Percentiles rank a stretch among this genome's conserved stretches.
These are phyloP conservation scores for Globisporangium apiculatum DNA, from an alignment of 352 stramenopile species.

Conservation along the genomic window DNA sequence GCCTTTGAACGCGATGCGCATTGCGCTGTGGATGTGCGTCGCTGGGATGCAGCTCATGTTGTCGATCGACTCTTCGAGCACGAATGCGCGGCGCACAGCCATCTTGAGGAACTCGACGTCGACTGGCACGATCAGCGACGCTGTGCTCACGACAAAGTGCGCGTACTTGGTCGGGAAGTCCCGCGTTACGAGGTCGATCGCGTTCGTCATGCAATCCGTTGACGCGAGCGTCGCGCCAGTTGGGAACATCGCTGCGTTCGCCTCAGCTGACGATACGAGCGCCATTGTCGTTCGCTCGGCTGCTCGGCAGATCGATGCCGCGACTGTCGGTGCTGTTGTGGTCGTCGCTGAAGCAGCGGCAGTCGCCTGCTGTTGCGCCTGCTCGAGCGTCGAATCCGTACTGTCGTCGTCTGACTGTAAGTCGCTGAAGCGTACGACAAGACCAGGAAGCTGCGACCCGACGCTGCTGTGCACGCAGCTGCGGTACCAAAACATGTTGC, in stretches of 20 bases:
- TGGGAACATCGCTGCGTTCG: too few relatives aligned
- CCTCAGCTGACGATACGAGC: too few relatives aligned
- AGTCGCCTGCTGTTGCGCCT: neutral
- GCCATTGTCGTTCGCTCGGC: neutral
- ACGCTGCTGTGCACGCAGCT: slow-evolving; percentile 5
- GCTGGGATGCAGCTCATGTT: slow-evolving; percentile 50
- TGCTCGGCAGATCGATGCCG: neutral
- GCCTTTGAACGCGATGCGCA: slow-evolving; percentile 83
- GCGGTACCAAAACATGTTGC: slow-evolving; percentile 21
- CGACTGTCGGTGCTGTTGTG: neutral
- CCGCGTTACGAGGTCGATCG: slow-evolving; percentile 28
- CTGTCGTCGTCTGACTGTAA: neutral
- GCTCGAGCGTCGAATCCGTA: neutral
- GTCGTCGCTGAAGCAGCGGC: neutral
- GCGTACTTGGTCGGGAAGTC: slow-evolving; percentile 72
- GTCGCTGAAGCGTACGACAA: neutral
- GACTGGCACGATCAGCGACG: slow-evolving; percentile 43
- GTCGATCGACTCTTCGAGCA: slow-evolving; percentile 68
- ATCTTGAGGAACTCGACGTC: slow-evolving; percentile 63
- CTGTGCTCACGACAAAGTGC: slow-evolving; percentile 61
- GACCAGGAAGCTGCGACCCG: neutral
- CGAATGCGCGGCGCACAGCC: slow-evolving; percentile 45
- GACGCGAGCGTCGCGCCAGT: neutral
- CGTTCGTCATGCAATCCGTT: neutral
- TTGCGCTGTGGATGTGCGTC: slow-evolving; percentile 51